phyloP scores from a whole-genome alignment of 2,329 filamentous ascomycete genomes.

The Fusarium avenaceum region DNA sequence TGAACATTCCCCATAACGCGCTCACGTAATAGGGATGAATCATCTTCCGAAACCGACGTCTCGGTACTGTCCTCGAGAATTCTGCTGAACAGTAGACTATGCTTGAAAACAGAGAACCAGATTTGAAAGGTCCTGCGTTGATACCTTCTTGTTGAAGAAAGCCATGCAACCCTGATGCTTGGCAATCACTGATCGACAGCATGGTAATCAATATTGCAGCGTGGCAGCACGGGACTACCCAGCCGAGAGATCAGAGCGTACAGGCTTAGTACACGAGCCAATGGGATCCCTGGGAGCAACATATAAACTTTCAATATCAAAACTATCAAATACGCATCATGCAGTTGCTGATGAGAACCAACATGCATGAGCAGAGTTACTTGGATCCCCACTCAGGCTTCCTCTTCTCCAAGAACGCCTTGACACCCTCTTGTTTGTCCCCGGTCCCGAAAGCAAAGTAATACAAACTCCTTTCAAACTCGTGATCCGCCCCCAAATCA shows the following conservation, averaged over 20 bases:
- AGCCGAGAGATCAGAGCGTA: not conserved
- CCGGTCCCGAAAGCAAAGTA: conserved; percentile 54
- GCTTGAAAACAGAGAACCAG: not conserved
- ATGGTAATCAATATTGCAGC: conserved; percentile 1
- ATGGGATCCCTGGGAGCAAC: not conserved
- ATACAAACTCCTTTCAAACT: conserved; percentile 55
- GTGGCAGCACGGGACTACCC: conserved; percentile 4
- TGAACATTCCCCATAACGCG: too few relatives aligned
- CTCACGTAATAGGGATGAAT: not conserved
- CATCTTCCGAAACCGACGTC: not conserved
- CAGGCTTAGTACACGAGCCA: conserved; percentile 1
- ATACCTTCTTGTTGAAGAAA: not conserved
- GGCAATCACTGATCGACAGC: conserved; percentile 12
- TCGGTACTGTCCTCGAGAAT: not conserved
- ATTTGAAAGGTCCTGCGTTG: not conserved
- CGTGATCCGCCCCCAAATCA: conserved; percentile 47
- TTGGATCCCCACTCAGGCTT: conserved; percentile 35
- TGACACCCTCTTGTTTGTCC: conserved; percentile 51
- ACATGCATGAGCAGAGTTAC: conserved; percentile 7
- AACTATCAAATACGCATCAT: conserved; percentile 6
- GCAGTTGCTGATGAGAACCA: conserved; percentile 1
- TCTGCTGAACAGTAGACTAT: not conserved
- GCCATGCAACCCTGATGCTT: not conserved
- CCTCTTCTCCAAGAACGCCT: conserved; percentile 51
- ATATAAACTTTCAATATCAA: conserved; percentile 6